Conservation (phyloP, 106 monocot genomes). For the Apostasia ramifera region DNA sequence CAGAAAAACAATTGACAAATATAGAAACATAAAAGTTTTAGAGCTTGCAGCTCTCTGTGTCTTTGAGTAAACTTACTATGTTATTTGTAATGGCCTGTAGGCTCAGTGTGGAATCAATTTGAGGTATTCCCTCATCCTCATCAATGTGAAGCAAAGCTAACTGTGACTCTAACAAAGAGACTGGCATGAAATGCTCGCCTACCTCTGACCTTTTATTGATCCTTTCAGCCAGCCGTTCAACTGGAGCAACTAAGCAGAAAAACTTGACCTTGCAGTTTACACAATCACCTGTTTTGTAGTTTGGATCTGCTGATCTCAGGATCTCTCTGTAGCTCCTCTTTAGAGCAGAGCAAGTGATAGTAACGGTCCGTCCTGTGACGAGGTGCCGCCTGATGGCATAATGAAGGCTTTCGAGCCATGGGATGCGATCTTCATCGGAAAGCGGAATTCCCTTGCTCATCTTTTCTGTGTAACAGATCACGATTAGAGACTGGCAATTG, state of each 20-base stretch:
- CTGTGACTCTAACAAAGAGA: slow-evolving; percentile 52
- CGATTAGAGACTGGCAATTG: no score
- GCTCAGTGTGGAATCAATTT: slow-evolving; percentile 34
- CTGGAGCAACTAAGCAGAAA: slow-evolving; percentile 53
- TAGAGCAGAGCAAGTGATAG: slow-evolving; percentile 75
- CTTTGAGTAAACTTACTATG: slow-evolving; percentile 11
- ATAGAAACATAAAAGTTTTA: no score
- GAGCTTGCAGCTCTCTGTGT: no score
- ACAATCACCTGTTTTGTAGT: slow-evolving; percentile 30
- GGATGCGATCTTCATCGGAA: slow-evolving; percentile 56
- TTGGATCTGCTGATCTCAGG: slow-evolving; percentile 50
- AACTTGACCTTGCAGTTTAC: slow-evolving; percentile 51
- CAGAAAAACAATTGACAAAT: no score
- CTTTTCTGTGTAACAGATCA: slow-evolving; percentile 36
- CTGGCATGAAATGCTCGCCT: slow-evolving; percentile 85
- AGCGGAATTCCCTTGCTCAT: slow-evolving; percentile 73
- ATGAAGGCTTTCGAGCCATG: slow-evolving; percentile 76
- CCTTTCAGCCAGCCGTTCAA: slow-evolving; percentile 45
- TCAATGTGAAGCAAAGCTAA: slow-evolving; percentile 69
- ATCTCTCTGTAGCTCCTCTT: slow-evolving; percentile 65
- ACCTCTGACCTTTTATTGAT: slow-evolving; percentile 43
- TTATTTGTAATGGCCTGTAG: slow-evolving; percentile 23
- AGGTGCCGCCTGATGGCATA: slow-evolving; percentile 29
- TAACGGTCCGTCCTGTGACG: slow-evolving; percentile 16
- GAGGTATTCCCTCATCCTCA: slow-evolving; percentile 41